Conservation (phyloP, 192 early-diverging fungal genomes). For the Chytriomyces sp. region DNA sequence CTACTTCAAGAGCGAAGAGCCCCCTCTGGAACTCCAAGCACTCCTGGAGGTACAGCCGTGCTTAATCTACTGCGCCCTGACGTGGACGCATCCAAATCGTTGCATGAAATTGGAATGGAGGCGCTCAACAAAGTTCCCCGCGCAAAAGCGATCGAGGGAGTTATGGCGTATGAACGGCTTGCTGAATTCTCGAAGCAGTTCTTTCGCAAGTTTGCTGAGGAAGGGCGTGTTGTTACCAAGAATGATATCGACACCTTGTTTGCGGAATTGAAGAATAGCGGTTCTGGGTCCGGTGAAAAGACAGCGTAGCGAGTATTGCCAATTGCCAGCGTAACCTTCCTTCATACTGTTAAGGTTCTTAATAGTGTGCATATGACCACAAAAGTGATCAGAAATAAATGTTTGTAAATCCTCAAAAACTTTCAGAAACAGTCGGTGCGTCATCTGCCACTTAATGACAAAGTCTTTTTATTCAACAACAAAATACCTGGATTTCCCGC, state of each 20-base stretch:
- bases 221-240: constrained; percentile 72
- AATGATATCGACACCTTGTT: constrained; percentile 80
- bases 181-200: constrained; percentile 71
- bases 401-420: too few relatives aligned
- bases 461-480: too few relatives aligned
- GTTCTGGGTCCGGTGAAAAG: neutral
- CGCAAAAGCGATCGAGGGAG: constrained; percentile 74
- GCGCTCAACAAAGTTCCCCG: constrained; percentile 74
- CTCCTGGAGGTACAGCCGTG: neutral
- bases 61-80: constrained; percentile 54
- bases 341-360: too few relatives aligned
- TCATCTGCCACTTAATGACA: too few relatives aligned
- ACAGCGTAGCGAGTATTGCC: too few relatives aligned
- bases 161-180: constrained; percentile 75
- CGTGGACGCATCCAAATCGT: constrained; percentile 65
- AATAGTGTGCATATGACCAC: too few relatives aligned
- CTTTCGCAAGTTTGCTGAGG: constrained; percentile 71
- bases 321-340: too few relatives aligned
- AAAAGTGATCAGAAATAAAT: too few relatives aligned
- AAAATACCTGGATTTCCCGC: too few relatives aligned
- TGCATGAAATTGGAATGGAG: constrained; percentile 80
- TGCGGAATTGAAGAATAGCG: constrained; percentile 34
- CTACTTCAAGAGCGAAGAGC: neutral
- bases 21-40: neutral
- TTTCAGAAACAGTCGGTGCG: too few relatives aligned